Percentiles rank a stretch among this genome's conserved stretches.
phyloP scores from a whole-genome alignment of 495 filamentous ascomycete genomes.

The Astrothelium subdiscretum region DNA sequence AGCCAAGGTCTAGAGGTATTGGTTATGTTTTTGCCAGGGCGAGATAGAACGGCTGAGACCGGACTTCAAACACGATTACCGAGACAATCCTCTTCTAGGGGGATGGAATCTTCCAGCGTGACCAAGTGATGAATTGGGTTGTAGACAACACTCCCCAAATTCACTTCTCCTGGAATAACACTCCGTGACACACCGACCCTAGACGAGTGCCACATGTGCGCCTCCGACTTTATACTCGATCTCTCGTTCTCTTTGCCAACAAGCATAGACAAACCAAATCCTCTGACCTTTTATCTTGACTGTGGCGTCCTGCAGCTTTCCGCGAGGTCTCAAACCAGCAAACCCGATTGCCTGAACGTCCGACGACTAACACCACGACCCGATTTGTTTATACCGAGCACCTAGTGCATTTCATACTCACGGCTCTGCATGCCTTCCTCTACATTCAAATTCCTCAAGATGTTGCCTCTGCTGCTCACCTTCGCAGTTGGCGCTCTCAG shows the following conservation, averaged over 20 bases:
- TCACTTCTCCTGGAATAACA: neutral
- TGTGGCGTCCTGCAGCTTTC: neutral
- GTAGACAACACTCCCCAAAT: neutral
- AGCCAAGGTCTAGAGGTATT: neutral
- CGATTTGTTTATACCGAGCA: neutral
- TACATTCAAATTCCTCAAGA: neutral
- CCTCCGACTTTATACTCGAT: neutral
- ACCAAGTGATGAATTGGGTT: neutral
- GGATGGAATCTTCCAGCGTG: neutral
- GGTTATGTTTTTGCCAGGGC: neutral
- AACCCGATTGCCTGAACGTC: neutral
- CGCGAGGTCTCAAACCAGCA: neutral
- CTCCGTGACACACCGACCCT: neutral
- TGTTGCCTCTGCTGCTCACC: neutral
- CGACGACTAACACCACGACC: neutral
- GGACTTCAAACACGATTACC: neutral
- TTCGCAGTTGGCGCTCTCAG: neutral
- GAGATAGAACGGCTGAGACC: neutral
- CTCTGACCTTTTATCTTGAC: too few relatives aligned
- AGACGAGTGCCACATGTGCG: neutral
- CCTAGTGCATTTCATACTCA: neutral
- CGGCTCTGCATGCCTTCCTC: neutral
- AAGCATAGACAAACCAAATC: too few relatives aligned
- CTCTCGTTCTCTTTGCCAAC: neutral
- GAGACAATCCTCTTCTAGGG: neutral